phyloP scores from a whole-genome alignment of 2,329 filamentous ascomycete genomes.

The Cladosporium sp. region DNA sequence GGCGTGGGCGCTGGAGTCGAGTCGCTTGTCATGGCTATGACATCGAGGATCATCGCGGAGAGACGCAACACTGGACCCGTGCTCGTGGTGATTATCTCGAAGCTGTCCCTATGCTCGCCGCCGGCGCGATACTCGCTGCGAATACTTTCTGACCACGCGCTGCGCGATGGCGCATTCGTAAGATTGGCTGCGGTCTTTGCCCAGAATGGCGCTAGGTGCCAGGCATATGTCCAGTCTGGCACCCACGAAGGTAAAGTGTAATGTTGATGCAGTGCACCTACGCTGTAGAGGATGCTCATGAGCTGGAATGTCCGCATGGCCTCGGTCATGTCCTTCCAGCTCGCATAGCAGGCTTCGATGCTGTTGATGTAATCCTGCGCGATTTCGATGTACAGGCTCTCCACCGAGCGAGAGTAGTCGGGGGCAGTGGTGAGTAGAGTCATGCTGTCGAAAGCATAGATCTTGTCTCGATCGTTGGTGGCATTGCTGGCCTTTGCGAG shows the following conservation, averaged over 20 bases:
- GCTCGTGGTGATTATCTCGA: conserved; percentile 27
- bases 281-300: conserved; percentile 36
- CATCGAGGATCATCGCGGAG: conserved; percentile 31
- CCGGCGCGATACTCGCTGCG: conserved; percentile 32
- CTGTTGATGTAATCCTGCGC: conserved; percentile 30
- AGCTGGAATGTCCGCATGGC: conserved; percentile 29
- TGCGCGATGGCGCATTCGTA: conserved; percentile 21
- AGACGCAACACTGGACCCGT: conserved; percentile 25
- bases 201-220: conserved; percentile 35
- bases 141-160: conserved; percentile 31
- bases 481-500: conserved; percentile 34
- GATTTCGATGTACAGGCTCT: conserved; percentile 30
- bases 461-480: conserved; percentile 33
- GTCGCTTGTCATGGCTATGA: conserved; percentile 25
- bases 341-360: conserved; percentile 30
- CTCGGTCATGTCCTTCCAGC: conserved; percentile 28
- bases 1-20: conserved; percentile 30
- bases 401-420: conserved; percentile 27
- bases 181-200: conserved; percentile 30
- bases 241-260: conserved; percentile 36
- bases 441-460: conserved; percentile 34
- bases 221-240: conserved; percentile 35
- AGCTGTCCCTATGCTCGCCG: conserved; percentile 27
- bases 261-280: conserved; percentile 33
- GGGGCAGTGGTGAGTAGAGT: conserved; percentile 30